phyloP scores from a whole-genome alignment of 164 flowering plant species.

The Taxillus chinensis region DNA sequence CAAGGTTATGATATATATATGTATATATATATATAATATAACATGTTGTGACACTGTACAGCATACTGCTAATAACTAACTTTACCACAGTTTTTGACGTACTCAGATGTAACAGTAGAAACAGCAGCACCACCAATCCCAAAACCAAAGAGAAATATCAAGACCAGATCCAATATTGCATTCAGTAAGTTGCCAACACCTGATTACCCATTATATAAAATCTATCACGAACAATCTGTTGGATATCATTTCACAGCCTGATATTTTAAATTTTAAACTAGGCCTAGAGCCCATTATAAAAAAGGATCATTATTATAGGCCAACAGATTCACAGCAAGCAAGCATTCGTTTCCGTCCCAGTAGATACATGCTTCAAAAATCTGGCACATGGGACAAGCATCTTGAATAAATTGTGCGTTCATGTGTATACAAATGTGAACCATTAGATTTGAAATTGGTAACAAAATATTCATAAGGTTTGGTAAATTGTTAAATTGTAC shows the following conservation, averaged over 20 bases:
- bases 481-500: not conserved
- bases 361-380: too few relatives aligned
- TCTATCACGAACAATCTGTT: too few relatives aligned
- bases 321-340: too few relatives aligned
- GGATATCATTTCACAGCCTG: too few relatives aligned
- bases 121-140: conserved; percentile 92
- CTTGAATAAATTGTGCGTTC: too few relatives aligned
- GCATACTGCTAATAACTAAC: conserved; percentile 7
- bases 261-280: too few relatives aligned
- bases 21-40: not conserved
- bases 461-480: not conserved
- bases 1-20: not conserved
- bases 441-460: too few relatives aligned
- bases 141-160: conserved; percentile 57
- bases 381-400: too few relatives aligned
- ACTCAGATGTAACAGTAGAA: conserved; percentile 94
- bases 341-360: too few relatives aligned
- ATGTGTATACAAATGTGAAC: too few relatives aligned
- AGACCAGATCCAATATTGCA: conserved; percentile 59
- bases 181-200: conserved; percentile 84
- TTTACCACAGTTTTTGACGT: conserved; percentile 57
- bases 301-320: too few relatives aligned
- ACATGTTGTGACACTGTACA: not conserved
- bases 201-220: conserved; percentile 18
- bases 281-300: too few relatives aligned